A percentile compares a stretch with the other conserved stretches of the same genome.
Evolutionary conservation across 495 filamentous ascomycete genomes (phyloP).

Genomic region (Thermothielavioides terrestris): DNA sequence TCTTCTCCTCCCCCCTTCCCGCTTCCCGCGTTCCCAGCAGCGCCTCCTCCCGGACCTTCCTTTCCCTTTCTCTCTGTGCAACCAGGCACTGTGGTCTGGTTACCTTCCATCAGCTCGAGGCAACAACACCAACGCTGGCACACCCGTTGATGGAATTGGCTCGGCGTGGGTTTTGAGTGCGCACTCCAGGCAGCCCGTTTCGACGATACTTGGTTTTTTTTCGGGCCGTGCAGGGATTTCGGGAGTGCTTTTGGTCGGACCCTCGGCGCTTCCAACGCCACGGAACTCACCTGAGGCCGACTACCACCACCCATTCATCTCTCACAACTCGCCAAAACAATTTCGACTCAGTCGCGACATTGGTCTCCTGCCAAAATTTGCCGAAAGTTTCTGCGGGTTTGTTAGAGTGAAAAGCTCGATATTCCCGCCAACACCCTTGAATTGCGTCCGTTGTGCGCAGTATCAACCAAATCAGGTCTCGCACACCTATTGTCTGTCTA

Average conservation of each 20-base stretch:
- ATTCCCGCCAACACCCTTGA: too few species aligned
- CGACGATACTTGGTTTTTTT: neutral
- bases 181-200: neutral
- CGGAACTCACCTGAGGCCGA: too few species aligned
- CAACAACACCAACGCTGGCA: neutral
- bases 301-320: neutral
- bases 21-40: constrained; percentile 5
- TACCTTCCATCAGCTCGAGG: constrained; percentile 16
- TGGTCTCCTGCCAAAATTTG: too few species aligned
- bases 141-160: neutral
- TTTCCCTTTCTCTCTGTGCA: constrained; percentile 1
- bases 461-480: neutral
- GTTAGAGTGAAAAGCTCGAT: too few species aligned
- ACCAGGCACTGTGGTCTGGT: neutral
- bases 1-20: constrained; percentile 14
- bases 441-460: too few species aligned
- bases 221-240: neutral
- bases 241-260: neutral
- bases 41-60: neutral
- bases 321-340: neutral
- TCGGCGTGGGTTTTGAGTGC: neutral
- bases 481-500: neutral
- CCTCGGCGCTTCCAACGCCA: too few species aligned
- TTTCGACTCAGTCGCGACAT: neutral
- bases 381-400: too few species aligned